A percentile compares a stretch with the other conserved stretches of the same genome.
Evolutionary conservation across 768 basidiomycete species (phyloP).

Genomic region (Boletus reticuloceps): DNA sequence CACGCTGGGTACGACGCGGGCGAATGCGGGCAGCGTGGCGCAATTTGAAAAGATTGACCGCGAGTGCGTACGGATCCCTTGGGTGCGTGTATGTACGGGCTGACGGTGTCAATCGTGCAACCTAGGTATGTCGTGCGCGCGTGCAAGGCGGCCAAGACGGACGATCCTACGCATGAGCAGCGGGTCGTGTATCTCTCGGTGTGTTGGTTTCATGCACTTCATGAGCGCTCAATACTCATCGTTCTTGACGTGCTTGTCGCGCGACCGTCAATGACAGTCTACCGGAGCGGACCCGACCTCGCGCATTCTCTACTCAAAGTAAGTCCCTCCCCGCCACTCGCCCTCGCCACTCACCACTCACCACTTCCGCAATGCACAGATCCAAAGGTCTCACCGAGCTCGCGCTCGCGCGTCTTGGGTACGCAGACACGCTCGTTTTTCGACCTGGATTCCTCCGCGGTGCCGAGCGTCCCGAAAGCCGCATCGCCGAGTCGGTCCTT

Average conservation of each 20-base stretch:
- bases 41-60: slow-evolving; percentile 77
- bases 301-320: slow-evolving; percentile 51
- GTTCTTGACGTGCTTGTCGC: too few species aligned
- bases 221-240: too few species aligned
- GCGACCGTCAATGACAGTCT: slow-evolving; percentile 33
- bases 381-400: slow-evolving; percentile 76
- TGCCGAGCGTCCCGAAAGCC: slow-evolving; percentile 40
- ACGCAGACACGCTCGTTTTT: slow-evolving; percentile 68
- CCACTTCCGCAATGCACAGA: slow-evolving; percentile 32
- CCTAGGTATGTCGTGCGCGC: slow-evolving; percentile 71
- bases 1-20: slow-evolving; percentile 67
- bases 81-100: neutral
- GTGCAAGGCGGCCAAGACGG: slow-evolving; percentile 58
- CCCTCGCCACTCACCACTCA: neutral
- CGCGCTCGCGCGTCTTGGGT: slow-evolving; percentile 63
- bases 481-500: slow-evolving; percentile 40
- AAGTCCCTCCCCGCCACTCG: neutral
- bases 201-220: neutral
- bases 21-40: slow-evolving; percentile 57
- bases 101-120: neutral
- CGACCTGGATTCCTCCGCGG: slow-evolving; percentile 57
- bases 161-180: slow-evolving; percentile 47
- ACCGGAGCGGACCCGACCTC: slow-evolving; percentile 48
- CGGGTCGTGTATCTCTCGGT: slow-evolving; percentile 69
- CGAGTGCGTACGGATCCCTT: slow-evolving; percentile 46